These are phyloP conservation scores for Mollisia scopiformis DNA, from an alignment of 2,329 filamentous ascomycete genomes.

Conservation along the genomic window DNA sequence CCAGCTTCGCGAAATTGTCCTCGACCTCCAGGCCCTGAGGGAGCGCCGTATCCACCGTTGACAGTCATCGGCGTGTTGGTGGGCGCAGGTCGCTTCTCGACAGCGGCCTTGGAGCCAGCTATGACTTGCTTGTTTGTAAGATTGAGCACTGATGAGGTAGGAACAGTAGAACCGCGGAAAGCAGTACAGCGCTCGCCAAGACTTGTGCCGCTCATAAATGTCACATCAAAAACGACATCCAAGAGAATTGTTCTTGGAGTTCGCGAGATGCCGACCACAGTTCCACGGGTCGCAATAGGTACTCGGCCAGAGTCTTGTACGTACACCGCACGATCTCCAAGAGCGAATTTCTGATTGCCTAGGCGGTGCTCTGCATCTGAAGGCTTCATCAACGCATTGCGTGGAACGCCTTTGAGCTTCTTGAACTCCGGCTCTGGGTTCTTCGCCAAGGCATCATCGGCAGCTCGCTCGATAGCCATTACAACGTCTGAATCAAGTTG, in stretches of 20 bases:
- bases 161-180: conserved; percentile 92
- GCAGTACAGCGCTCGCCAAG: conserved; percentile 87
- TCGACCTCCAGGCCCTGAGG: conserved; percentile 55
- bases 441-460: conserved; percentile 62
- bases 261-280: conserved; percentile 91
- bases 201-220: conserved; percentile 97
- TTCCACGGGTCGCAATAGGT: conserved; percentile 87
- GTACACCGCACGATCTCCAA: conserved; percentile 93
- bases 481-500: conserved; percentile 94
- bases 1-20: conserved; percentile 64
- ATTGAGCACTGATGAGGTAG: conserved; percentile 87
- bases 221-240: conserved; percentile 90
- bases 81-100: conserved; percentile 54
- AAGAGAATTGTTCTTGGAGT: conserved; percentile 82
- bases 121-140: conserved; percentile 81
- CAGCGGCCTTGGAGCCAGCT: conserved; percentile 61
- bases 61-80: conserved; percentile 55
- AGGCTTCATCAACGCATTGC: conserved; percentile 89
- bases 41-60: conserved; percentile 56
- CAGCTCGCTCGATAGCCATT: conserved; percentile 74
- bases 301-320: conserved; percentile 92
- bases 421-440: conserved; percentile 61
- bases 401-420: conserved; percentile 79
- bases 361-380: conserved; percentile 92
- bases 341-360: conserved; percentile 77